A percentile compares a stretch with the other conserved stretches of the same genome.
Evolutionary conservation across 2,329 filamentous ascomycete genomes (phyloP).

Genomic region (Chrysoporthe cubensis): DNA sequence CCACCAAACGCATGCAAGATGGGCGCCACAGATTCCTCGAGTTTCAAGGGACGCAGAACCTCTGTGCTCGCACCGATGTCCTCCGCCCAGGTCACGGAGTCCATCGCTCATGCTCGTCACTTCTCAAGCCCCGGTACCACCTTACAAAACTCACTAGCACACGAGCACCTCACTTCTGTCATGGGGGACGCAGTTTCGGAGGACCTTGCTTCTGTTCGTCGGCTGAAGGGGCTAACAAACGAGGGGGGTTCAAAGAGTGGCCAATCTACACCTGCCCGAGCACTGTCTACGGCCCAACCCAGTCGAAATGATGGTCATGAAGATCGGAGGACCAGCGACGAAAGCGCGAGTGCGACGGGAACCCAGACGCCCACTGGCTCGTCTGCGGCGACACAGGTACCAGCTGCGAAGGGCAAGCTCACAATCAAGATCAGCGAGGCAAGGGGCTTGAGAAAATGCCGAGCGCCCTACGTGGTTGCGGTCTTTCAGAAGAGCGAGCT

Average conservation of each 20-base stretch:
- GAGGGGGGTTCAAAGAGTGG: slow-evolving; percentile 84
- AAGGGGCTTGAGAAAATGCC: slow-evolving; percentile 77
- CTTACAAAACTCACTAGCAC: slow-evolving; percentile 56
- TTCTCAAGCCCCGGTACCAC: slow-evolving; percentile 70
- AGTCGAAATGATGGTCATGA: slow-evolving; percentile 51
- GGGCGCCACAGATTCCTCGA: slow-evolving; percentile 49
- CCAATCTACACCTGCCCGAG: slow-evolving; percentile 85
- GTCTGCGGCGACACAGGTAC: slow-evolving; percentile 63
- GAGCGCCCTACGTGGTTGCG: slow-evolving; percentile 92
- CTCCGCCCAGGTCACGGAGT: slow-evolving; percentile 62
- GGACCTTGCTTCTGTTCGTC: slow-evolving; percentile 67
- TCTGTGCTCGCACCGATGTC: slow-evolving; percentile 63
- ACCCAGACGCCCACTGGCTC: slow-evolving; percentile 54
- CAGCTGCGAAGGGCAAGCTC: slow-evolving; percentile 81
- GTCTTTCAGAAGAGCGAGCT: slow-evolving; percentile 97
- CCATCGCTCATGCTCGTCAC: slow-evolving; percentile 67
- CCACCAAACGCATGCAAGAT: slow-evolving; percentile 45
- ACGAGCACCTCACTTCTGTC: slow-evolving; percentile 42
- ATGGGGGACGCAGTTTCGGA: slow-evolving; percentile 44
- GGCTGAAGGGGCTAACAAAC: slow-evolving; percentile 88
- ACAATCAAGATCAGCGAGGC: slow-evolving; percentile 88
- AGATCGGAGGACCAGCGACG: slow-evolving; percentile 43
- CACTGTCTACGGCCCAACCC: slow-evolving; percentile 69
- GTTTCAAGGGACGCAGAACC: slow-evolving; percentile 46
- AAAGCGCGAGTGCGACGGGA: slow-evolving; percentile 50